Base-by-base conservation (phyloP, 2,329 filamentous ascomycete genomes). In the Simplicillium aogashimaense region DNA sequence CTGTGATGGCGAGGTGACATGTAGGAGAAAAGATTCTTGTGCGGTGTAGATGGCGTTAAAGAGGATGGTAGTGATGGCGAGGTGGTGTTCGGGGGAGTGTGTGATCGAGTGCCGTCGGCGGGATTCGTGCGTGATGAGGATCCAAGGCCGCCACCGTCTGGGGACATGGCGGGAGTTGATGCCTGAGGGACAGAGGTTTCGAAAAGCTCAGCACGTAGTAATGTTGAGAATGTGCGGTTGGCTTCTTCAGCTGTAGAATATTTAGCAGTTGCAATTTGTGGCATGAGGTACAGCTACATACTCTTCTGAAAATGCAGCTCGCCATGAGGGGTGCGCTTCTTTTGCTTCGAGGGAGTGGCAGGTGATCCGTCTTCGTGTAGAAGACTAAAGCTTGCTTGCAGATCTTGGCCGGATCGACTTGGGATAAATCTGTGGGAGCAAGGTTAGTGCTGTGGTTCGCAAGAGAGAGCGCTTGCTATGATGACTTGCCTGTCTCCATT, bases 11-110 rank as follows among this genome's bases (percentile, higher is more conserved):
- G 70, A 2, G 86, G 83, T 3, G 86, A 89, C 62, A 86, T 81
- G 59, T 94, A 95, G 18, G 84, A 86, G 58, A 98, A 97, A 31
- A 98, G 76, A 50, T 98, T 98, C 65, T 95, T 97, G 62, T 95
- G 88, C 9, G 92, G 92, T 4, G 92, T 98, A 1, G 90, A 94
- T 1, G 92, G 92, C 1, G 90, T 95, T 43, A 92, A 71, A 42
- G 78, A 81, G 2, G 83, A 76, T 10, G 85, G 81, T n/a, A 88
- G 63, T 17, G 76, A 70, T 11, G 78, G 69, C 12, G 72, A 66
- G 12, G 78, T 67, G 14, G 64, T 61, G 50, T 80, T 78, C 18
- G 89, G 89, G 35, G 89, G 89, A 6, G 90, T 95, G 49, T 83
- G 80, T 37, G 86, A 83, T 53, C 85, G 74, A 38, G 79, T 83